A percentile compares a stretch with the other conserved stretches of the same genome.
Conservation (phyloP, 2,329 filamentous ascomycete species). For the Ophiostoma piceae region DNA sequence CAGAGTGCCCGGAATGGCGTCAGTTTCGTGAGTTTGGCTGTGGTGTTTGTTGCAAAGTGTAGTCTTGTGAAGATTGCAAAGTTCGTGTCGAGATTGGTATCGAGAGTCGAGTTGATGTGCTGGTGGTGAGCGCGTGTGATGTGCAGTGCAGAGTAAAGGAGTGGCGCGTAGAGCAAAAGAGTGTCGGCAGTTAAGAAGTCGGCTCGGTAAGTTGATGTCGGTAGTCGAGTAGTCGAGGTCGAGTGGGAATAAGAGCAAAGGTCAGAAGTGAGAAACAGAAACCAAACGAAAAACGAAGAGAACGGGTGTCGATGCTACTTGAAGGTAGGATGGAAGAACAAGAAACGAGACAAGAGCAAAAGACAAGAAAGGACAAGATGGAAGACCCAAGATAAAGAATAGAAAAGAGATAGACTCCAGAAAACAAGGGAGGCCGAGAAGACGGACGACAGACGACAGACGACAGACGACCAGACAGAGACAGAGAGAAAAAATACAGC, state of each 20-base stretch:
- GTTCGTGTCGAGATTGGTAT: neutral
- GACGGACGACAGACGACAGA: neutral
- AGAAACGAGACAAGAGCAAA: neutral
- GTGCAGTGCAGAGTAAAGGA: neutral
- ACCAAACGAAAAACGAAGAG: neutral
- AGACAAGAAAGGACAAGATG: neutral
- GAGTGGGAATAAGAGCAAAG: neutral
- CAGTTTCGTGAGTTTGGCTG: neutral
- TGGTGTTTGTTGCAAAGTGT: neutral
- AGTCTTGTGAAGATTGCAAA: neutral
- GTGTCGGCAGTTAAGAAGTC: neutral
- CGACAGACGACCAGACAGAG: neutral
- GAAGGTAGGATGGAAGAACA: neutral
- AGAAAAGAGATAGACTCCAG: neutral
- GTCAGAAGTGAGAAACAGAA: neutral
- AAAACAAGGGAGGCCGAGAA: neutral
- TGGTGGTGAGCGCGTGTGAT: slow-evolving; percentile 2
- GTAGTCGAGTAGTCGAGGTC: neutral
- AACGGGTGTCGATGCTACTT: slow-evolving; percentile 8
- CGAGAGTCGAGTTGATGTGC: neutral
- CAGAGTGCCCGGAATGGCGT: neutral
- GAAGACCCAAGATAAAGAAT: neutral
- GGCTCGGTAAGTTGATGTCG: neutral
- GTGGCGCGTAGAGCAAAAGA: neutral
- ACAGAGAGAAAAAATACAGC: slow-evolving; percentile 12